A percentile compares a stretch with the other conserved stretches of the same genome.
Conservation (phyloP, 139 green algal species). For the Chlamydomonas incerta region DNA sequence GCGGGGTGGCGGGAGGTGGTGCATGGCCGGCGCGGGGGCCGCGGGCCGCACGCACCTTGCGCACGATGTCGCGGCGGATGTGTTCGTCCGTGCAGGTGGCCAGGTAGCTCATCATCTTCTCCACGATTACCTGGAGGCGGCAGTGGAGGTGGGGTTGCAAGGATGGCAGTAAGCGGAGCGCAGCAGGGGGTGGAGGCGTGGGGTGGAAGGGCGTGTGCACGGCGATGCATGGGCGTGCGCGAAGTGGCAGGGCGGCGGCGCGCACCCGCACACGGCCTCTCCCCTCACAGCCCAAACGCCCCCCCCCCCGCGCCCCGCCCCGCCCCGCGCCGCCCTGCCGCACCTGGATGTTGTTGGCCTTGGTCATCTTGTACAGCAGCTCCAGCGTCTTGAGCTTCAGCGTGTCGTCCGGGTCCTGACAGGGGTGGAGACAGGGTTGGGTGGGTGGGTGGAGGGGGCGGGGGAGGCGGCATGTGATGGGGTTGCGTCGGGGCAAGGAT, state of each 20-base stretch:
- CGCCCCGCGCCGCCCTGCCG: background rate
- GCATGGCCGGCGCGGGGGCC: no score
- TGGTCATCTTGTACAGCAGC: constrained; percentile 97
- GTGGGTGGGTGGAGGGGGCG: no score
- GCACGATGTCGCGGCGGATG: constrained; percentile 67
- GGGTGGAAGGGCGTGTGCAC: no score
- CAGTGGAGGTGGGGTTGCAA: background rate
- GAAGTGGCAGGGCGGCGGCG: no score
- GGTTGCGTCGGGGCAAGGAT: no score
- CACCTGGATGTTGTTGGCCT: constrained; percentile 90
- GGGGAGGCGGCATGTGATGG: no score
- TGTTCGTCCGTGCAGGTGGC: constrained; percentile 70
- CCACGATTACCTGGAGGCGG: constrained; percentile 82
- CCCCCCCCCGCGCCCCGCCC: background rate
- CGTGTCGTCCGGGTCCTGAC: constrained; percentile 89
- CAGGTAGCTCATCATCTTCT: constrained; percentile 94
- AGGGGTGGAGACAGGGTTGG: no score
- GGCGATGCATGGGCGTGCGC: no score
- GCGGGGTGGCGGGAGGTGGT: no score
- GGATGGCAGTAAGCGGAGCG: background rate
- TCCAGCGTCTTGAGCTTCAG: constrained; percentile 96
- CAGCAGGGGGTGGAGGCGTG: background rate
- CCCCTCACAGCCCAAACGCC: background rate
- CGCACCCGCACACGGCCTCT: background rate
- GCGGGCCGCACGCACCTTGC: constrained; percentile 39